phyloP scores from a whole-genome alignment of 257 asterid genomes.

The Ilex asprella region DNA sequence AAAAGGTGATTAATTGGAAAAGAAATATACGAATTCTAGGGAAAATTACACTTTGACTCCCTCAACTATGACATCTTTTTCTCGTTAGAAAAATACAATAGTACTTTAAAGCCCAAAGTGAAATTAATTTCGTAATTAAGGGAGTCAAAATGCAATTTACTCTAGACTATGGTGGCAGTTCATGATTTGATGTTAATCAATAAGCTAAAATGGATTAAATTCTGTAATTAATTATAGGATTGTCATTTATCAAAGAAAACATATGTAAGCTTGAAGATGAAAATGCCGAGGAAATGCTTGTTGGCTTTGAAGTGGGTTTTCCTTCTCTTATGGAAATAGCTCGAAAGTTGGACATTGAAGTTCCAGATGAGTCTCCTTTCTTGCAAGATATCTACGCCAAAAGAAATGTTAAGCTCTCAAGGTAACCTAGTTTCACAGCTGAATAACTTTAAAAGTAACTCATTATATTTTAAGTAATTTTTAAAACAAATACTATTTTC shows the following conservation, averaged over 20 bases:
- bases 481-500: no score
- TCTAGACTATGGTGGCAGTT: no score
- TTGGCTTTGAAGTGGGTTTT: slow-evolving; percentile 42
- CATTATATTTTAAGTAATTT: no score
- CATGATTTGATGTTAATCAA: background rate
- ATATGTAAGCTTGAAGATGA: slow-evolving; percentile 17
- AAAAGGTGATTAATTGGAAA: slow-evolving; percentile 15
- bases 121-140: no score
- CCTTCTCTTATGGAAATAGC: slow-evolving; percentile 37
- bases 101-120: no score
- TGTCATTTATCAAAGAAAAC: slow-evolving; percentile 29
- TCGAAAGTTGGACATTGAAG: slow-evolving; percentile 16
- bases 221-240: slow-evolving; percentile 14
- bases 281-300: slow-evolving; percentile 24
- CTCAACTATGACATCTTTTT: no score
- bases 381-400: slow-evolving; percentile 13
- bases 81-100: no score
- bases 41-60: no score
- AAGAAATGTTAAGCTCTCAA: slow-evolving; percentile 18
- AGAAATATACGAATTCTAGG: no score
- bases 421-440: slow-evolving; percentile 8
- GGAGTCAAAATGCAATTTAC: no score
- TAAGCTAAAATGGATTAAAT: background rate
- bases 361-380: slow-evolving; percentile 21
- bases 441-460: no score